These are phyloP conservation scores for Caryopteris hybrid DNA, from an alignment of 305 asterid genomes.

Conservation along the genomic window DNA sequence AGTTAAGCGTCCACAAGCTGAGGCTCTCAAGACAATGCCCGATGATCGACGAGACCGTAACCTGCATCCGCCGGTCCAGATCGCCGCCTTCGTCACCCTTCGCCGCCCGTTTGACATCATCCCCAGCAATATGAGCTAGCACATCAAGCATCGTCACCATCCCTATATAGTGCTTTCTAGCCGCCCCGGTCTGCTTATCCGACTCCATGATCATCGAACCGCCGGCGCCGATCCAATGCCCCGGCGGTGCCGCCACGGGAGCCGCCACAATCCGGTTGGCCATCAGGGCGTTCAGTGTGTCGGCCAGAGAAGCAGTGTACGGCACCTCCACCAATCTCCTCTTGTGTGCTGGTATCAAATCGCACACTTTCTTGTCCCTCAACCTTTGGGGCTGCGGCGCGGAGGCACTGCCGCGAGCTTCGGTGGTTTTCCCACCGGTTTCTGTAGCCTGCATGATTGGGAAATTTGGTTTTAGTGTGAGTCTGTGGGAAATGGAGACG, in stretches of 20 bases:
- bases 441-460: constrained; percentile 27
- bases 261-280: constrained; percentile 65
- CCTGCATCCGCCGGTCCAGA: constrained; percentile 55
- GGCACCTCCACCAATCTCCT: constrained; percentile 84
- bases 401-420: constrained; percentile 20
- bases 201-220: constrained; percentile 91
- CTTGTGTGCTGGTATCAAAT: constrained; percentile 33
- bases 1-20: constrained; percentile 83
- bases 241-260: constrained; percentile 98
- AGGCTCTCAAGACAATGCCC: constrained; percentile 93
- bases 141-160: constrained; percentile 89
- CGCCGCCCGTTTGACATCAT: too few relatives aligned
- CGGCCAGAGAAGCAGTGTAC: constrained; percentile 74
- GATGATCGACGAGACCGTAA: constrained; percentile 80
- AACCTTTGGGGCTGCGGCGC: constrained; percentile 26
- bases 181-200: constrained; percentile 84
- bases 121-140: constrained; percentile 68
- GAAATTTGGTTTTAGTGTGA: not conserved
- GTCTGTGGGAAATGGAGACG: too few relatives aligned
- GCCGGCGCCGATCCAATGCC: constrained; percentile 98
- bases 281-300: constrained; percentile 67
- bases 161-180: constrained; percentile 87
- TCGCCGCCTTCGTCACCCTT: constrained; percentile 23
- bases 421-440: constrained; percentile 1
- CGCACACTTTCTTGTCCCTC: constrained; percentile 57